phyloP scores from a whole-genome alignment of 2,329 filamentous ascomycete genomes.

The Pyricularia pennisetigena region DNA sequence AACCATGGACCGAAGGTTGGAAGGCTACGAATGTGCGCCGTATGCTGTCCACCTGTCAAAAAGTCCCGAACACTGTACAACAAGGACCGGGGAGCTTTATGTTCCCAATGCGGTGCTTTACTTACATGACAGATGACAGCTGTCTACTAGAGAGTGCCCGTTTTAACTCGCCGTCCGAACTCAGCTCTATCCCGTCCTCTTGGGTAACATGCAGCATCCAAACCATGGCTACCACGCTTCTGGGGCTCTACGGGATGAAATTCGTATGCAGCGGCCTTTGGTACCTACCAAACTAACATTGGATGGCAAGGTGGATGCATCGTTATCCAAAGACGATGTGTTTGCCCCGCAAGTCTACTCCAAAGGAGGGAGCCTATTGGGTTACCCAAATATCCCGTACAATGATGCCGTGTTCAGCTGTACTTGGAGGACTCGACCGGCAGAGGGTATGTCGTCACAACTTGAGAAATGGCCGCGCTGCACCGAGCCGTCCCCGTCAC shows the following conservation, averaged over 20 bases:
- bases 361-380: background rate
- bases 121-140: background rate
- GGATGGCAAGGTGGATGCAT: background rate
- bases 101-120: background rate
- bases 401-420: background rate
- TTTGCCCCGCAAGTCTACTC: background rate
- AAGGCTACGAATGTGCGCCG: background rate
- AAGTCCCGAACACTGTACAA: background rate
- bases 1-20: background rate
- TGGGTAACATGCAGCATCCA: background rate
- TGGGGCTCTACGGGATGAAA: background rate
- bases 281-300: background rate
- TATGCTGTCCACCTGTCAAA: background rate
- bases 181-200: background rate
- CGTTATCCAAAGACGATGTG: background rate
- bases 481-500: background rate
- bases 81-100: background rate
- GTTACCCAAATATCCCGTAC: background rate
- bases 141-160: background rate
- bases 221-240: background rate
- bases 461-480: background rate
- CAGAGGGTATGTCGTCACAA: background rate
- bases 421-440: background rate
- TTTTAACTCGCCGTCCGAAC: background rate
- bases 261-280: background rate